A percentile compares a stretch with the other conserved stretches of the same genome.
Evolutionary conservation across 345 rosid genomes (phyloP).

Genomic region (Syzygium oleosum): DNA sequence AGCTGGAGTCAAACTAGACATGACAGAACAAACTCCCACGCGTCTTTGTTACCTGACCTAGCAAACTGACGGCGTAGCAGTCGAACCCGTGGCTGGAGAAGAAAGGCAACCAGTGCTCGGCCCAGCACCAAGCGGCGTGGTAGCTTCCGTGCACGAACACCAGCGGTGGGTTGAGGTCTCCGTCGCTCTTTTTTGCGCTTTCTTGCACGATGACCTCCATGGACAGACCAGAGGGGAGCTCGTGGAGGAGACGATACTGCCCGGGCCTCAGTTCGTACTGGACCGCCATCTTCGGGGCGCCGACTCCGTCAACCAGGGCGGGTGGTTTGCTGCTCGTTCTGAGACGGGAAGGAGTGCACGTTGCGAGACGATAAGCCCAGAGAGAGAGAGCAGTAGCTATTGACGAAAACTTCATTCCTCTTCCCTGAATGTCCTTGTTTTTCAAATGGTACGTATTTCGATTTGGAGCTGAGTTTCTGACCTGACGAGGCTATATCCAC

Average conservation of each 20-base stretch:
- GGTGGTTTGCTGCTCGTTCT: not conserved
- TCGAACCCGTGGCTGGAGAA: conserved; percentile 73
- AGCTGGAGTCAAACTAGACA: not conserved
- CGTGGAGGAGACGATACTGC: conserved; percentile 57
- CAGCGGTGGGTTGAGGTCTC: conserved; percentile 38
- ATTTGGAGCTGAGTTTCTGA: not conserved
- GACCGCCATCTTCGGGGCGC: conserved; percentile 14
- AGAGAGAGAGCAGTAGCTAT: conserved; percentile 3
- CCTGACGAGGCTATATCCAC: not conserved
- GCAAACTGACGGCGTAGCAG: conserved; percentile 72
- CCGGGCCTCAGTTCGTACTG: conserved; percentile 57
- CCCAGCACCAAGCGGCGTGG: conserved; percentile 99
- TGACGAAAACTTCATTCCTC: not conserved
- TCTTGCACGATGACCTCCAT: conserved; percentile 78
- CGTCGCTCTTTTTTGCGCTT: conserved; percentile 4
- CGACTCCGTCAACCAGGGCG: conserved; percentile 16
- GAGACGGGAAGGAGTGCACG: not conserved
- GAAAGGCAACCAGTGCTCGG: conserved; percentile 85
- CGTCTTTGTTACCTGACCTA: conserved; percentile 50
- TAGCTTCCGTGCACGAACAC: conserved; percentile 91
- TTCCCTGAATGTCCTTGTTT: not conserved
- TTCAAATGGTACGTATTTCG: not conserved
- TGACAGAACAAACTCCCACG: not conserved
- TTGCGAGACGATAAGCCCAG: not conserved
- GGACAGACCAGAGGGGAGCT: conserved; percentile 75